Conservation (phyloP, 2,329 filamentous ascomycete genomes). For the Aspergillus versicolor region DNA sequence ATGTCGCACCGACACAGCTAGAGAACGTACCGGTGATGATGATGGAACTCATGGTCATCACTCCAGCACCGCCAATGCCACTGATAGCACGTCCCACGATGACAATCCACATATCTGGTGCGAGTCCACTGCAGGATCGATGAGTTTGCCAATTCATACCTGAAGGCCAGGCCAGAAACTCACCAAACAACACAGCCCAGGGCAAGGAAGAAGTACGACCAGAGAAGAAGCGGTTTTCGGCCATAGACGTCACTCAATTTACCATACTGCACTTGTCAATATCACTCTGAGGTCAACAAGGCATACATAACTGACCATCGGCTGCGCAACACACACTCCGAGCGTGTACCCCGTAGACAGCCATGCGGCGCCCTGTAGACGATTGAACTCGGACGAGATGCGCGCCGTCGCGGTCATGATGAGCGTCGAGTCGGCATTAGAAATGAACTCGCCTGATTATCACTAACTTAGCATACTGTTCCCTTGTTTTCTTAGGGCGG, state of each 20-base stretch:
- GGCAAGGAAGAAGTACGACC: conserved; percentile 53
- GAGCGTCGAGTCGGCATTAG: conserved; percentile 63
- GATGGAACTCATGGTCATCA: conserved; percentile 46
- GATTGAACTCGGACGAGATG: conserved; percentile 62
- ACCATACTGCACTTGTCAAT: conserved; percentile 41
- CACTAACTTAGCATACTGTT: neutral
- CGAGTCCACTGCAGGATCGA: conserved; percentile 33
- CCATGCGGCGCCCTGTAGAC: conserved; percentile 59
- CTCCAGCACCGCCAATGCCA: conserved; percentile 47
- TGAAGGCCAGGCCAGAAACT: neutral
- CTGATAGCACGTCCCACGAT: conserved; percentile 43
- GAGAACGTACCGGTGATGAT: conserved; percentile 41
- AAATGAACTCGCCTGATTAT: conserved; percentile 60
- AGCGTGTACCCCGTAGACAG: conserved; percentile 55
- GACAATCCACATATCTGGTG: conserved; percentile 38
- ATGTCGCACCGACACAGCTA: neutral
- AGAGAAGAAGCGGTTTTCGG: conserved; percentile 51
- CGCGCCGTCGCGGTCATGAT: conserved; percentile 65
- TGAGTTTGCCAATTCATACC: neutral
- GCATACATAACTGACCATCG: conserved; percentile 44
- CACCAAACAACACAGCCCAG: conserved; percentile 44
- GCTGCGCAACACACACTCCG: conserved; percentile 53
- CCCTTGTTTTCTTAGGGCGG: no score
- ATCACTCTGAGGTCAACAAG: no score
- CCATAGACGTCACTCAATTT: conserved; percentile 61